phyloP scores from a whole-genome alignment of 495 filamentous ascomycete species.

The Tuber microsphaerosporum region DNA sequence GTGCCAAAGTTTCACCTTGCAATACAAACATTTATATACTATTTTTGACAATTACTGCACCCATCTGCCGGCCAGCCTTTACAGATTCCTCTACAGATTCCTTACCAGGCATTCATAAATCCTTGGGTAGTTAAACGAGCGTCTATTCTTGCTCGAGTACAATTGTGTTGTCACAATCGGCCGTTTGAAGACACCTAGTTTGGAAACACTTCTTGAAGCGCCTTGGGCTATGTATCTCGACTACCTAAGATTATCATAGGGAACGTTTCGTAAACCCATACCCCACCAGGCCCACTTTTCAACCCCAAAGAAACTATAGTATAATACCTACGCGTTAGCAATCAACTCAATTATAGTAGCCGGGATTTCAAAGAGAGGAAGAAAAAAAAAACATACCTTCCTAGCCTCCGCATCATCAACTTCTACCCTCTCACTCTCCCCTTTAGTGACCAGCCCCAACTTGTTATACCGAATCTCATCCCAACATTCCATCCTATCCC shows the following conservation, averaged over 20 bases:
- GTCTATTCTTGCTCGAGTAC: neutral
- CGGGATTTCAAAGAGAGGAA: neutral
- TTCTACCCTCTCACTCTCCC: conserved; percentile 42
- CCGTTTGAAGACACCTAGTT: neutral
- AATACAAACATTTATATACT: neutral
- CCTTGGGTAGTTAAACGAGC: neutral
- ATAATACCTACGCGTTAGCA: neutral
- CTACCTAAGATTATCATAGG: neutral
- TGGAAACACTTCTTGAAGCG: neutral
- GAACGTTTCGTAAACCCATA: neutral
- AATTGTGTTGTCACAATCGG: neutral
- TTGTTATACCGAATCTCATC: conserved; percentile 58
- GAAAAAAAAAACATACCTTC: conserved; percentile 11
- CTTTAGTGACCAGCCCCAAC: conserved; percentile 67
- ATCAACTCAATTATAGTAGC: neutral
- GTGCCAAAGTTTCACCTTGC: neutral
- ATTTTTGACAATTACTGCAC: neutral
- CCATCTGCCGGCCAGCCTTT: neutral
- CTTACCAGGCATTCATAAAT: neutral
- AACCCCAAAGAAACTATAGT: conserved; percentile 23
- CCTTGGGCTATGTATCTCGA: neutral
- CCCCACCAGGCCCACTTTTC: neutral
- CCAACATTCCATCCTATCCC: conserved; percentile 79
- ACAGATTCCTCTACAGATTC: neutral
- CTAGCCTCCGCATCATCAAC: conserved; percentile 29